phyloP scores from a whole-genome alignment of 2,329 filamentous ascomycete genomes.

The Cladobotryum protrusum region DNA sequence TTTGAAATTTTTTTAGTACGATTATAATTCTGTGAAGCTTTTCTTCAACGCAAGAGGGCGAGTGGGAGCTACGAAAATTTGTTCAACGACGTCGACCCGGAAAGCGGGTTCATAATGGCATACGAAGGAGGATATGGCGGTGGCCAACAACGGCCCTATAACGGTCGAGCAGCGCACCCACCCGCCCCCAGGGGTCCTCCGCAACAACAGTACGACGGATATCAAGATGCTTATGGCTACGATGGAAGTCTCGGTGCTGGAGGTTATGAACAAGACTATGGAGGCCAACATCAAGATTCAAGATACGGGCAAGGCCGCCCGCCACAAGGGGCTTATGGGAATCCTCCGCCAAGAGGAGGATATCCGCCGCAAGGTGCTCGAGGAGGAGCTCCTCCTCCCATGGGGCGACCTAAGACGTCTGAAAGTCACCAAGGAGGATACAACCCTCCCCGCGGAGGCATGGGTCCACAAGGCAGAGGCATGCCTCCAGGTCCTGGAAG shows the following conservation, averaged over 20 bases:
- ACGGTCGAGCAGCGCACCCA: conserved; percentile 38
- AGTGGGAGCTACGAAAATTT: no score
- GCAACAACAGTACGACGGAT: conserved; percentile 39
- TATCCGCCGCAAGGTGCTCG: conserved; percentile 37
- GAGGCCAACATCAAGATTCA: conserved; percentile 37
- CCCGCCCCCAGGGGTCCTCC: conserved; percentile 29
- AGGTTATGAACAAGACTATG: conserved; percentile 32
- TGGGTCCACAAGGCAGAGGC: conserved; percentile 22
- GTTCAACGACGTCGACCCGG: no score
- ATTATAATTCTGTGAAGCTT: no score
- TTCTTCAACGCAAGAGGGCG: no score
- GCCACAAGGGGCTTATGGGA: conserved; percentile 40
- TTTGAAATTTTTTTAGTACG: no score
- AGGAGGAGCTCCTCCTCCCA: conserved; percentile 31
- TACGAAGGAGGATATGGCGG: conserved; percentile 42
- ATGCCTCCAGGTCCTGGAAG: conserved; percentile 25
- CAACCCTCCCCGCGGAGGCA: conserved; percentile 32
- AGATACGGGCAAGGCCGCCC: conserved; percentile 40
- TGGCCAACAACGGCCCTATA: conserved; percentile 43
- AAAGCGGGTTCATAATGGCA: conserved; percentile 34
- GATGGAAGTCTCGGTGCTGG: conserved; percentile 37
- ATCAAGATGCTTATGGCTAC: conserved; percentile 41
- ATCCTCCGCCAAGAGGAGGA: conserved; percentile 34
- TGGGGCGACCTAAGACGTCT: conserved; percentile 23
- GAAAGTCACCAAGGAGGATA: conserved; percentile 31